phyloP scores from a whole-genome alignment of 1,284 basidiomycete genomes.

The Coniophora puteana region DNA sequence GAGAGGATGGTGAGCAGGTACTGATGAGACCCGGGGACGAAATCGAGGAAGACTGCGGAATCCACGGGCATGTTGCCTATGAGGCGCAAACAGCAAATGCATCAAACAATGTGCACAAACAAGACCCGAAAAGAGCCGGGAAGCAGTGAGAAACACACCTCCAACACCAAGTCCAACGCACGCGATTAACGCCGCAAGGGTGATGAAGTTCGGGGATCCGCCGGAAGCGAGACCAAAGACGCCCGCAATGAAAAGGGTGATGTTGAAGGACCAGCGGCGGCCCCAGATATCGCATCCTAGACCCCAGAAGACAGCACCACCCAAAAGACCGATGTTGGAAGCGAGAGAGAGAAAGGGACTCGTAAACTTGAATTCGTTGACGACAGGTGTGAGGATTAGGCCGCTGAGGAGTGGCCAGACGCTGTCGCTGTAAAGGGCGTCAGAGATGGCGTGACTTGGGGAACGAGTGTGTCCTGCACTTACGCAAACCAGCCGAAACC shows the following conservation, averaged over 20 bases:
- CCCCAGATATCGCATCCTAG: conserved; percentile 48
- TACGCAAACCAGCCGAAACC: conserved; percentile 74
- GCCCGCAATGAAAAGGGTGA: conserved; percentile 57
- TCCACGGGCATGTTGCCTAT: conserved; percentile 59
- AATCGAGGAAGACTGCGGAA: conserved; percentile 64
- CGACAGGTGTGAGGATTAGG: conserved; percentile 52
- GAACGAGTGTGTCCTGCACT: conserved; percentile 19
- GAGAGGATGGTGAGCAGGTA: conserved; percentile 67
- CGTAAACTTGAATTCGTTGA: conserved; percentile 54
- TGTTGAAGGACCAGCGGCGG: conserved; percentile 55
- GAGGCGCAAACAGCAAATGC: no score
- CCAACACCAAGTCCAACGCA: conserved; percentile 45
- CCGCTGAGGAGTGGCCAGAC: conserved; percentile 53
- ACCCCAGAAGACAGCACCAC: conserved; percentile 65
- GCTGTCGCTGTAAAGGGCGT: conserved; percentile 33
- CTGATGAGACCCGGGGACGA: conserved; percentile 63
- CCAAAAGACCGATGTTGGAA: conserved; percentile 58
- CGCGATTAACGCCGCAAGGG: conserved; percentile 43
- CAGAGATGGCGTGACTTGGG: neutral
- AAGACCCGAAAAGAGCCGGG: neutral
- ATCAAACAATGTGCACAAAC: neutral
- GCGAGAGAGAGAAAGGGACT: conserved; percentile 57
- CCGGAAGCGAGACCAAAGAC: conserved; percentile 50
- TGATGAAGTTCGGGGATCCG: conserved; percentile 38
- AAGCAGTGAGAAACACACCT: no score